phyloP scores from a whole-genome alignment of 345 rosid genomes.

The Camelina hispida region DNA sequence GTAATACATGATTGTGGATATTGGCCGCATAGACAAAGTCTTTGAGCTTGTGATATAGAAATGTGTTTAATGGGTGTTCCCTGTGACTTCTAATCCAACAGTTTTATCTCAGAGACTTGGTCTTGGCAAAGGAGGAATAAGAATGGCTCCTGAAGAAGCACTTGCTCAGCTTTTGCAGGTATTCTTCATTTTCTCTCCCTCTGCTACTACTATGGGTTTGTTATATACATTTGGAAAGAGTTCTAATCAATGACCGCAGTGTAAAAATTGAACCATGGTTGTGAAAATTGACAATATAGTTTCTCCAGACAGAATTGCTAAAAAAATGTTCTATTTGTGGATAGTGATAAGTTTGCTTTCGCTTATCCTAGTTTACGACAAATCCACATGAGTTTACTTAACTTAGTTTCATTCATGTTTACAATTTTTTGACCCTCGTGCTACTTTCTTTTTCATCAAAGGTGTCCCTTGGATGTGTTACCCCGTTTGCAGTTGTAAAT shows the following conservation, averaged over 20 bases:
- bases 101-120: slow-evolving; percentile 96
- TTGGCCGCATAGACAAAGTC: not conserved
- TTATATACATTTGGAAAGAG: not conserved
- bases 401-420: not conserved
- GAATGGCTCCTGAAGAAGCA: slow-evolving; percentile 98
- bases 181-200: slow-evolving; percentile 28
- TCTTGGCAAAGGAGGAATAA: slow-evolving; percentile 87
- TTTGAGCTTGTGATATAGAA: not conserved
- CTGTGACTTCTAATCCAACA: slow-evolving; percentile 52
- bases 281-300: not conserved
- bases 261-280: not conserved
- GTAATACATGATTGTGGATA: slow-evolving; percentile 38
- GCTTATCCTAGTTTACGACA: slow-evolving; percentile 3
- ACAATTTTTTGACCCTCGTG: not conserved
- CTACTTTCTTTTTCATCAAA: slow-evolving; percentile 33
- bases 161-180: slow-evolving; percentile 82
- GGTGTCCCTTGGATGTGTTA: slow-evolving; percentile 89
- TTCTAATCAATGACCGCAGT: not conserved
- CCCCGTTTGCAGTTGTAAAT: slow-evolving; percentile 82
- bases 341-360: slow-evolving; percentile 17
- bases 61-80: slow-evolving; percentile 39
- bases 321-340: not conserved
- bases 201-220: not conserved
- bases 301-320: not conserved
- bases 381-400: not conserved